Conservation (phyloP, 2,329 filamentous ascomycete genomes). For the Cryphonectria japonica region DNA sequence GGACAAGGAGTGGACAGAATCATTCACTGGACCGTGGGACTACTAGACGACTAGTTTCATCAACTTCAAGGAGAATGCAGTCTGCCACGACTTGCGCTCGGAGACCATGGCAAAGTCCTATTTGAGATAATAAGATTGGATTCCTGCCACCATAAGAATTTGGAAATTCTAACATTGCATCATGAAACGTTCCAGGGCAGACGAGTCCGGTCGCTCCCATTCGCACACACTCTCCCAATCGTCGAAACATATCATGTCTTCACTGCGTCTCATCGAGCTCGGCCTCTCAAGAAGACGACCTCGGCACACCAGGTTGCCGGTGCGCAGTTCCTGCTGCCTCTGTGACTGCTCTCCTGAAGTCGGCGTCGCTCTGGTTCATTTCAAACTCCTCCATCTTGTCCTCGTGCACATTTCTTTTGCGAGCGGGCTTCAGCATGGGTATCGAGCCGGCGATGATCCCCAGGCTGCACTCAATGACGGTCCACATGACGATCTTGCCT, state of each 20-base stretch:
- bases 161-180: constrained; percentile 7
- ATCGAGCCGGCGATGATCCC: constrained; percentile 28
- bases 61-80: not conserved
- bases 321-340: constrained; percentile 6
- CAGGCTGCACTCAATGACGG: constrained; percentile 26
- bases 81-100: not conserved
- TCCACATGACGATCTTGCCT: constrained; percentile 29
- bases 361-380: constrained; percentile 23
- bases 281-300: not conserved
- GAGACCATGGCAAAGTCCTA: not conserved
- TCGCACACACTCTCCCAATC: not conserved
- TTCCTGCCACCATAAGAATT: constrained; percentile 3
- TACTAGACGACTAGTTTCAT: constrained; percentile 56
- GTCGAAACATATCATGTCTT: not conserved
- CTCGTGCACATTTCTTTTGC: not conserved
- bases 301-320: not conserved
- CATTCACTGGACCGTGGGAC: constrained; percentile 70
- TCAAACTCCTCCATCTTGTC: constrained; percentile 25
- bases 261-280: not conserved
- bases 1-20: constrained; percentile 81
- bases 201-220: constrained; percentile 9
- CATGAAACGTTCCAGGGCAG: constrained; percentile 16
- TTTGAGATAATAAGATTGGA: not conserved
- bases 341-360: constrained; percentile 18
- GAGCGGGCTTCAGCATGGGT: constrained; percentile 24